Evolutionary conservation across 441 rosid genomes (phyloP).

Genomic region (Adansonia madagascariensis): DNA sequence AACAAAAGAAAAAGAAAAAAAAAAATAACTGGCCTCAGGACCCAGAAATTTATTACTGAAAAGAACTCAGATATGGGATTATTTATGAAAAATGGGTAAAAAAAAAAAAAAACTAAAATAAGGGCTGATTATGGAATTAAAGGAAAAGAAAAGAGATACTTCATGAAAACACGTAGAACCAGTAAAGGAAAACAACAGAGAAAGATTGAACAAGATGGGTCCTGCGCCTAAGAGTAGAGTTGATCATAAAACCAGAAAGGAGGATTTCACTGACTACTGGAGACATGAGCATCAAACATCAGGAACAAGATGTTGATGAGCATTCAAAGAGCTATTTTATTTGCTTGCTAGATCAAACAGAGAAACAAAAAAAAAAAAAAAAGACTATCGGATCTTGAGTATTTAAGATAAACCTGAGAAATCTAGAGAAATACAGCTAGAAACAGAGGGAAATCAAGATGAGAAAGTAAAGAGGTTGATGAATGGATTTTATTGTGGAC

Average conservation of each 20-base stretch:
- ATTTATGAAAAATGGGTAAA: neutral
- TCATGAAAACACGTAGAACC: conserved; percentile 66
- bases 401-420: neutral
- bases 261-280: conserved; percentile 53
- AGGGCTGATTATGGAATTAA: neutral
- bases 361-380: neutral
- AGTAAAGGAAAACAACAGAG: conserved; percentile 65
- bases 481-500: conserved; percentile 35
- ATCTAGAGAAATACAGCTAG: neutral
- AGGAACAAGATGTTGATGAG: conserved; percentile 20
- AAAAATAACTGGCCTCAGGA: conserved; percentile 16
- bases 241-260: conserved; percentile 54
- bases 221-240: conserved; percentile 52
- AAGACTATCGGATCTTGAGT: neutral
- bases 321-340: conserved; percentile 22
- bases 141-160: conserved; percentile 3
- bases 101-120: neutral
- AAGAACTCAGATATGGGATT: neutral
- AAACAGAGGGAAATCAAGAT: neutral
- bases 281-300: conserved; percentile 49
- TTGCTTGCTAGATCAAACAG: neutral
- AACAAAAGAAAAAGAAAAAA: neutral
- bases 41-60: conserved; percentile 19
- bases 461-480: conserved; percentile 41
- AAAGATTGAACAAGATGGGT: conserved; percentile 64